Evolutionary conservation across 202 grass and related monocot genomes (phyloP).

Genomic region (Carex arenaria): DNA sequence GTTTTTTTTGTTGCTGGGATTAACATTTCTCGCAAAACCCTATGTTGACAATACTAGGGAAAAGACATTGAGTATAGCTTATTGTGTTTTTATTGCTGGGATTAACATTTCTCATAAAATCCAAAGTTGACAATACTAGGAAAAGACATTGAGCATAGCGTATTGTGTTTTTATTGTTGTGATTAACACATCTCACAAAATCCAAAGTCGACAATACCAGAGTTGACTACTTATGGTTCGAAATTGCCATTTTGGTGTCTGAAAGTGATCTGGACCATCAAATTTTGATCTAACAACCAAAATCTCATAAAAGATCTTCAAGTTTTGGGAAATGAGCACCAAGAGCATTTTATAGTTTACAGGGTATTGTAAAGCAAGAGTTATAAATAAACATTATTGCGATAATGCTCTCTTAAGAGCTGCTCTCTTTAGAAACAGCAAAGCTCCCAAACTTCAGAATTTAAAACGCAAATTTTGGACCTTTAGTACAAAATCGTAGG

Average conservation of each 20-base stretch:
- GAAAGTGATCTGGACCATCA: not conserved
- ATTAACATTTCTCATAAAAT: no score
- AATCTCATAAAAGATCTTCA: not conserved
- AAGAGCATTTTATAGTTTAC: not conserved
- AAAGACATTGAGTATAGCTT: no score
- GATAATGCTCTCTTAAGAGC: not conserved
- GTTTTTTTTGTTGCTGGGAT: no score
- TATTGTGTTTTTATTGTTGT: not conserved
- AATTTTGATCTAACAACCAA: not conserved
- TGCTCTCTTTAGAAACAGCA: not conserved
- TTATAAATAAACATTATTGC: not conserved
- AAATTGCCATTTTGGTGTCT: not conserved
- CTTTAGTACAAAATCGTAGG: not conserved
- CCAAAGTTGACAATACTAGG: no score
- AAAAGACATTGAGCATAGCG: no score
- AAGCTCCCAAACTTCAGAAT: not conserved
- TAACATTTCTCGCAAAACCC: no score
- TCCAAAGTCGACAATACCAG: not conserved
- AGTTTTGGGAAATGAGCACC: not conserved
- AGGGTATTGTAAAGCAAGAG: not conserved
- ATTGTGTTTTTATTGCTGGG: no score
- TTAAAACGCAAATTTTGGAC: not conserved
- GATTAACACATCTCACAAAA: not conserved
- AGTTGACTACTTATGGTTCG: not conserved
- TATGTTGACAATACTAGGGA: no score